phyloP scores from a whole-genome alignment of 192 early-diverging fungal genomes.

The Backusella liffmaniae region DNA sequence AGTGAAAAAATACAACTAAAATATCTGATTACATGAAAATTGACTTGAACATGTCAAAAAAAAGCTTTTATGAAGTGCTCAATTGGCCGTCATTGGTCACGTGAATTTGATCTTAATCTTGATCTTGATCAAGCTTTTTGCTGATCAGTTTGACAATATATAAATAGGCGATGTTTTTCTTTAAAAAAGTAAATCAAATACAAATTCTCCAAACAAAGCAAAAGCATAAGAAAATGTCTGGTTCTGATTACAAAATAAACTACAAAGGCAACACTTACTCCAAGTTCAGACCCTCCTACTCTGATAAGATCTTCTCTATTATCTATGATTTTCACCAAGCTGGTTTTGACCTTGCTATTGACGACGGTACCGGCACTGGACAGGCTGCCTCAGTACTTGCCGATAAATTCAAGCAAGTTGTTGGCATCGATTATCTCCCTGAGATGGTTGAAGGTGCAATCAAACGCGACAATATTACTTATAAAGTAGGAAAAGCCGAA shows the following conservation, averaged over 20 bases:
- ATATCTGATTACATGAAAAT: no score
- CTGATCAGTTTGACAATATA: no score
- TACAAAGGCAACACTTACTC: constrained; percentile 15
- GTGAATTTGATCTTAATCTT: no score
- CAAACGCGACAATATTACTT: constrained; percentile 41
- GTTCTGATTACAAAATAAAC: neutral
- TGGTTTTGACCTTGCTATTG: constrained; percentile 43
- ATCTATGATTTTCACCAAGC: constrained; percentile 49
- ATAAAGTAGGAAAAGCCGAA: constrained; percentile 40
- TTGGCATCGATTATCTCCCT: constrained; percentile 41
- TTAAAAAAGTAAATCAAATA: neutral
- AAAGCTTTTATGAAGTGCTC: no score
- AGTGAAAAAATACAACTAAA: no score
- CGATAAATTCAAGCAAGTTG: constrained; percentile 46
- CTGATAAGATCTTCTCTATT: constrained; percentile 15
- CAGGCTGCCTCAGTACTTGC: constrained; percentile 49
- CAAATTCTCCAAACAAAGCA: neutral
- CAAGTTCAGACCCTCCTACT: constrained; percentile 30
- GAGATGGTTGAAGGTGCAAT: constrained; percentile 43
- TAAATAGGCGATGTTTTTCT: neutral
- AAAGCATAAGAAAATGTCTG: constrained; percentile 8
- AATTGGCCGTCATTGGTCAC: no score
- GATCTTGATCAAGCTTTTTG: no score
- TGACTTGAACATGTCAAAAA: no score
- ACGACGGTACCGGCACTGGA: constrained; percentile 59